These are phyloP conservation scores for Epicoccum sorghinum DNA, from an alignment of 2,329 filamentous ascomycete genomes.

Conservation along the genomic window DNA sequence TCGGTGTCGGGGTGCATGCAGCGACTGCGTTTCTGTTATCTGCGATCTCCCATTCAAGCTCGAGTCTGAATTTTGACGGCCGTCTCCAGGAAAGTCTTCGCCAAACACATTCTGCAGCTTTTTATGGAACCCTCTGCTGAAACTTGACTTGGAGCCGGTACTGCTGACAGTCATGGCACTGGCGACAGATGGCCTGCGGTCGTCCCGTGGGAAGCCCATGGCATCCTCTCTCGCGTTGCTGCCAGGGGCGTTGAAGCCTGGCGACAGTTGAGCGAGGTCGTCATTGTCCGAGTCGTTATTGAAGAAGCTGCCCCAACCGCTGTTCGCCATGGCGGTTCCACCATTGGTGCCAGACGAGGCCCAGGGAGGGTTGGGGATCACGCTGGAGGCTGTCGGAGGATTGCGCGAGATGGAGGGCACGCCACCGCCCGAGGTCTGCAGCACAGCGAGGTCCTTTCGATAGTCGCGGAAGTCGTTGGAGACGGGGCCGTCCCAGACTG, in stretches of 20 bases:
- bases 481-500: constrained; percentile 61
- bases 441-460: constrained; percentile 72
- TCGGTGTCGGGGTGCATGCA: constrained; percentile 72
- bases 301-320: constrained; percentile 66
- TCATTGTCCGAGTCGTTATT: constrained; percentile 75
- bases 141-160: constrained; percentile 76
- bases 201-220: constrained; percentile 62
- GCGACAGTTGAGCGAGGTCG: constrained; percentile 71
- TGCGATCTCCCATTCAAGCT: constrained; percentile 57
- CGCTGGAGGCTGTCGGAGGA: constrained; percentile 60
- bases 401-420: constrained; percentile 64
- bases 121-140: constrained; percentile 71
- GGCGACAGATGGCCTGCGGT: constrained; percentile 83
- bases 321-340: constrained; percentile 50
- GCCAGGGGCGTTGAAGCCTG: constrained; percentile 64
- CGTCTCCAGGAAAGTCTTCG: constrained; percentile 77
- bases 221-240: constrained; percentile 57
- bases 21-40: constrained; percentile 63
- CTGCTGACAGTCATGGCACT: constrained; percentile 89
- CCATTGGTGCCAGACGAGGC: constrained; percentile 53
- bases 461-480: constrained; percentile 71
- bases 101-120: constrained; percentile 92
- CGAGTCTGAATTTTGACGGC: constrained; percentile 72
- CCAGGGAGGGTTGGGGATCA: constrained; percentile 60
- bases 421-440: constrained; percentile 65